A percentile compares a stretch with the other conserved stretches of the same genome.
Conservation (phyloP, 768 basidiomycete genomes). For the Lentinula sp. region DNA sequence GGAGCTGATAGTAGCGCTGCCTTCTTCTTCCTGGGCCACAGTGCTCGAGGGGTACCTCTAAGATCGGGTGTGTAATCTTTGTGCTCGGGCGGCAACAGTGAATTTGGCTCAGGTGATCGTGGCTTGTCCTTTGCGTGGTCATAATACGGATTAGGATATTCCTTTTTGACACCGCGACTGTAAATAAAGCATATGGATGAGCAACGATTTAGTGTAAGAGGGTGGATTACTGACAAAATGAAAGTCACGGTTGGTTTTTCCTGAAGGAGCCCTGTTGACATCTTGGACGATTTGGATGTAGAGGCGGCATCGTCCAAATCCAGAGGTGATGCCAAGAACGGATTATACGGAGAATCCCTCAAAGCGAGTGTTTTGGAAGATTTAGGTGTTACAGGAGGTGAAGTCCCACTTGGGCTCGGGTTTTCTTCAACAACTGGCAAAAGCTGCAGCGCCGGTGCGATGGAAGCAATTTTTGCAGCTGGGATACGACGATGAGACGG, state of each 20-base stretch:
- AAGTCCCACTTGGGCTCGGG: not conserved
- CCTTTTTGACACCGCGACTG: constrained; percentile 43
- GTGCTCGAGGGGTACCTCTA: not conserved
- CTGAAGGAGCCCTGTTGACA: constrained; percentile 11
- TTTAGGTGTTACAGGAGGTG: constrained; percentile 4
- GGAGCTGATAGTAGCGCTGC: not conserved
- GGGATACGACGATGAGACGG: constrained; percentile 4
- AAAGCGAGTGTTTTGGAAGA: constrained; percentile 17
- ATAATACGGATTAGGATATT: constrained; percentile 40
- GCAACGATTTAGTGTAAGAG: not conserved
- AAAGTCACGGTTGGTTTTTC: constrained; percentile 42
- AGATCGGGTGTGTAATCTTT: constrained; percentile 36
- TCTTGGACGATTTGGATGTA: constrained; percentile 2
- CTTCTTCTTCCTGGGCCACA: constrained; percentile 4
- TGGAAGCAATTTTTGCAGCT: not conserved
- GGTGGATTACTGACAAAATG: constrained; percentile 37
- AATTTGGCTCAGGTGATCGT: constrained; percentile 19
- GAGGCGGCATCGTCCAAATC: constrained; percentile 8
- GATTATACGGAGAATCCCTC: constrained; percentile 48
- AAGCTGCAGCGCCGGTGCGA: not conserved
- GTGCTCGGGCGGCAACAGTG: constrained; percentile 36
- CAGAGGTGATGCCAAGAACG: constrained; percentile 30
- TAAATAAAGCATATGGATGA: constrained; percentile 2
- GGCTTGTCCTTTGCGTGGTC: constrained; percentile 10
- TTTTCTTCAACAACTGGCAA: not conserved